phyloP scores from a whole-genome alignment of 305 asterid genomes.

The Fraxinus xanthoxyloides region DNA sequence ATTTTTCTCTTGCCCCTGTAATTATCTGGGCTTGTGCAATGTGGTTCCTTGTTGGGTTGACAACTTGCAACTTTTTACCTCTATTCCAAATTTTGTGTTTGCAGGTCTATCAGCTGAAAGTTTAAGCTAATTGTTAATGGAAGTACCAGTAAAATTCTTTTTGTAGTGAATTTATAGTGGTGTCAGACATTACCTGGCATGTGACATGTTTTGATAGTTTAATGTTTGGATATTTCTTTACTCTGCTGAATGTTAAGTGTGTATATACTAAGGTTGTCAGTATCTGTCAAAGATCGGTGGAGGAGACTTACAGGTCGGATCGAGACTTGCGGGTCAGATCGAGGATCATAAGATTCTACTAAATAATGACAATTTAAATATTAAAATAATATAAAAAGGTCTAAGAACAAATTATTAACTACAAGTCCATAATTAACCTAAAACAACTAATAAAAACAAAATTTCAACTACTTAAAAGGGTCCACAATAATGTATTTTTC shows the following conservation, averaged over 20 bases:
- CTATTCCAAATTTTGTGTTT: constrained; percentile 10
- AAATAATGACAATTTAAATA: neutral
- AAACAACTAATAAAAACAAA: neutral
- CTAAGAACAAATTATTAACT: neutral
- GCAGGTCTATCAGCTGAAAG: constrained; percentile 2
- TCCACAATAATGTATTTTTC: neutral
- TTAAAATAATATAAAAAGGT: neutral
- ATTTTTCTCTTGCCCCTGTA: neutral
- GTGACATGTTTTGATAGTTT: neutral
- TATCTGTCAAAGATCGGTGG: neutral
- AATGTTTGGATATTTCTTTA: neutral
- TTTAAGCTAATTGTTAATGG: neutral
- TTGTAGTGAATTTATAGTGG: neutral
- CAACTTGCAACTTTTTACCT: neutral
- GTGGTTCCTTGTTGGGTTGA: constrained; percentile 14
- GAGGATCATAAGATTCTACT: neutral
- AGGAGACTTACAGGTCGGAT: neutral
- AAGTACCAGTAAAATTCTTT: neutral
- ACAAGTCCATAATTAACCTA: neutral
- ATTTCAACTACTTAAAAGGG: neutral
- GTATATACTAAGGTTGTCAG: neutral
- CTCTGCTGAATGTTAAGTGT: neutral
- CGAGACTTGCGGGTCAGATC: neutral
- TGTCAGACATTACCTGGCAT: neutral
- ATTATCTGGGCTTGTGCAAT: neutral